Evolutionary conservation across 2,329 filamentous ascomycete genomes (phyloP), one percentile per base, ranked within the genome.

Genomic region (Dactylellina cionopaga): DNA sequence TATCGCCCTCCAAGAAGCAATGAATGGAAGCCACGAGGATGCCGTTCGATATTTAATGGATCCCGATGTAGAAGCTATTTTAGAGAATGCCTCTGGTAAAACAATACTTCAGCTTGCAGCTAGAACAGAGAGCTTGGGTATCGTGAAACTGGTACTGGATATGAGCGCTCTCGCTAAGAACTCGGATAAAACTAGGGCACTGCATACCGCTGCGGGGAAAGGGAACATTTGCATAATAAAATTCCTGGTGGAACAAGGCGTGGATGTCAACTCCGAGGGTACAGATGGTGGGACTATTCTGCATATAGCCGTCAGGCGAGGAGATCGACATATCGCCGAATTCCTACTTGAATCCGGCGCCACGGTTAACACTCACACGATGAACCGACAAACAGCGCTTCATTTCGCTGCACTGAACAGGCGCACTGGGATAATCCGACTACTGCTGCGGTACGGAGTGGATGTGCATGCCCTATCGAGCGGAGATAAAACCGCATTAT

Each of bases 261-360:
- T 43, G 5, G 31, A 52, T 22, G 51, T 68, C 29, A 55, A 68
- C 11, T 31, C 27, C 0, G 25, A 39, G 5, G 47, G 46, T 5
- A 25, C 24, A 24, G 55, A 24, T 10, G 52, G 52, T 17, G 44
- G 47, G 4, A 46, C 35, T n/a, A 35, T 52, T 3, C 25, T 59
- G 15, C 63, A 68, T 41, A 52, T 58, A n/a, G 27, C 62, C 6
- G 15, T 43, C 6, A 56, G 33, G n/a, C 31, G 62, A n/a, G 52
- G 62, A 5, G 60, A 64, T 15, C 25, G 41, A 7, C 15, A 64
- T 39, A 64, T 64, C 7, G 60, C 55, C 7, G 41, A 55, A n/a
- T 46, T 54, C 5, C 22, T 64, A 39, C n/a, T 64, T 1, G 15
- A 64, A 17, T 44, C n/a, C 1, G 62, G 62, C 1, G 62, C 62